These are phyloP conservation scores for Cryptococcus wingfieldii DNA, from an alignment of 1,284 basidiomycete species.

Conservation along the genomic window DNA sequence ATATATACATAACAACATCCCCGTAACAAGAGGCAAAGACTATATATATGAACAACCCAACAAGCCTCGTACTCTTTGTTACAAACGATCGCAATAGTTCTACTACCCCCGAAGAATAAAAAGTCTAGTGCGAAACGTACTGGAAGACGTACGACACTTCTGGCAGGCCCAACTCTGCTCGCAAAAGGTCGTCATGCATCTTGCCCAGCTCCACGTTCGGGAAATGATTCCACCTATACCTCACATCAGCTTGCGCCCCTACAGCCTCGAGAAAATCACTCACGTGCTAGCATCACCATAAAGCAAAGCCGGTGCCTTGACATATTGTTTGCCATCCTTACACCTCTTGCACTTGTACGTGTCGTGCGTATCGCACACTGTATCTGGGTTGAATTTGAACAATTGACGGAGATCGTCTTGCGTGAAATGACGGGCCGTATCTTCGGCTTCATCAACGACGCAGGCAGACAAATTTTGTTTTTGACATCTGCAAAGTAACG, in stretches of 20 bases:
- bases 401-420: conserved; percentile 82
- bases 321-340: conserved; percentile 75
- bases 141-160: conserved; percentile 91
- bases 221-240: conserved; percentile 90
- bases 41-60: neutral
- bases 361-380: conserved; percentile 90
- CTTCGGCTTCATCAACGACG: conserved; percentile 95
- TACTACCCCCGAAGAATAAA: neutral
- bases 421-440: conserved; percentile 93
- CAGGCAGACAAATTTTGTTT: conserved; percentile 96
- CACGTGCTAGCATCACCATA: conserved; percentile 98
- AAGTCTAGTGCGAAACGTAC: conserved; percentile 58
- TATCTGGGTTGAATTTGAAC: conserved; percentile 86
- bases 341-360: conserved; percentile 98
- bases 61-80: neutral
- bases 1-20: neutral
- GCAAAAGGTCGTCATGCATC: conserved; percentile 91
- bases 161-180: conserved; percentile 77
- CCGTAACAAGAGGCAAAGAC: neutral
- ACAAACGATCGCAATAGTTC: conserved; percentile 1
- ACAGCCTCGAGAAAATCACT: conserved; percentile 45
- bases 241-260: neutral
- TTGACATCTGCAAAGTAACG: conserved; percentile 57
- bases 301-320: conserved; percentile 78
- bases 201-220: conserved; percentile 79